These are phyloP conservation scores for Boletus pseudo-olivaceus DNA, from an alignment of 768 basidiomycete species.

Conservation along the genomic window DNA sequence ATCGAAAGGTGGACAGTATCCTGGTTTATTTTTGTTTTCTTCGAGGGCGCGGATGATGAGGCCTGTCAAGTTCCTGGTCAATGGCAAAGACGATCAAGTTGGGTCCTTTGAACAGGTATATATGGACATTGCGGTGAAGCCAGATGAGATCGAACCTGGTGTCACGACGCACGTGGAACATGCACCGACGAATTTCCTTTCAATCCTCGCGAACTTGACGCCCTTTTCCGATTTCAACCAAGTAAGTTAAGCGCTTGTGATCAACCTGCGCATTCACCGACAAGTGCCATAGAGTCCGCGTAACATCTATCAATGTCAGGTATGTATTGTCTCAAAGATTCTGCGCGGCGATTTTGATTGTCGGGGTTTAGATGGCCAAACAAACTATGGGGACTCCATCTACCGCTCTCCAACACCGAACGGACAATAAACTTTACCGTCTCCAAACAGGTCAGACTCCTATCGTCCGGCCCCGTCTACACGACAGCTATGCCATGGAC, in stretches of 20 bases:
- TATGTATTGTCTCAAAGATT: conserved; percentile 26
- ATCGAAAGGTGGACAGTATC: conserved; percentile 93
- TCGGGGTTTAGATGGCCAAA: conserved; percentile 86
- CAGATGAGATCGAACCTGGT: conserved; percentile 73
- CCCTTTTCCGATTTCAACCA: conserved; percentile 99
- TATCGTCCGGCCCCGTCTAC: conserved; percentile 85
- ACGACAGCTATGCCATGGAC: conserved; percentile 97
- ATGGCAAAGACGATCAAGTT: conserved; percentile 83
- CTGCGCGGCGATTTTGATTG: conserved; percentile 3
- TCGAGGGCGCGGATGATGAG: conserved; percentile 93
- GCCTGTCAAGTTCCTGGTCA: conserved; percentile 87
- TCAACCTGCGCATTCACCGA: neutral
- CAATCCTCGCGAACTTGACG: conserved; percentile 94
- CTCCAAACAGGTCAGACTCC: conserved; percentile 95
- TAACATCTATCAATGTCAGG: conserved; percentile 93
- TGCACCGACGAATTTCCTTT: conserved; percentile 91
- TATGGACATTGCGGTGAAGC: conserved; percentile 94
- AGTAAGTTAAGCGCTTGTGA: conserved; percentile 40
- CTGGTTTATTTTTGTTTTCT: conserved; percentile 91
- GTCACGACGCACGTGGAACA: conserved; percentile 92
- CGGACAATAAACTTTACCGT: conserved; percentile 97
- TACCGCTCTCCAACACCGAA: conserved; percentile 85
- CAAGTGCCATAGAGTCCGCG: conserved; percentile 61
- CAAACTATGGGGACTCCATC: conserved; percentile 99
- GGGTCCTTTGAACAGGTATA: conserved; percentile 99